Percentiles rank a stretch among this genome's conserved stretches.
Evolutionary conservation across 148 eudicot species (phyloP).

Genomic region (Persicaria tinctoria): DNA sequence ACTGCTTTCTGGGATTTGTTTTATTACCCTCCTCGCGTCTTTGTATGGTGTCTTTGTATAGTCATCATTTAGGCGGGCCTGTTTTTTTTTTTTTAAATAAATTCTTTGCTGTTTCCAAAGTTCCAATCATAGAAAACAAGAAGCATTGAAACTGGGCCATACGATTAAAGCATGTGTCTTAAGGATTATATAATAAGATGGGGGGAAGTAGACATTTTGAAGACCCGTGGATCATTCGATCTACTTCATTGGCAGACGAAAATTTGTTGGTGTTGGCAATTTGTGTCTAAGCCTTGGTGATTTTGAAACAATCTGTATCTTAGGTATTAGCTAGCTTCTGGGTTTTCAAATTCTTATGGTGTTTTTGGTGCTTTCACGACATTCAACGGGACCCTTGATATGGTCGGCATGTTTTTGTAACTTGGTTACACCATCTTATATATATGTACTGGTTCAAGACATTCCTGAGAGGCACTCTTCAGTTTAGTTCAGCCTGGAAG

Average conservation of each 20-base stretch:
- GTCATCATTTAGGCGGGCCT: not conserved
- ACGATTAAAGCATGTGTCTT: not conserved
- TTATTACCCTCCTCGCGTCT: not conserved
- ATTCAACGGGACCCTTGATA: no score
- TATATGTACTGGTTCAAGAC: not conserved
- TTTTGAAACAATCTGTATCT: not conserved
- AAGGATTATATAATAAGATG: not conserved
- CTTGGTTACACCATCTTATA: no score
- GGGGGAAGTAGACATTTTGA: not conserved
- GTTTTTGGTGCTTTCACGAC: not conserved
- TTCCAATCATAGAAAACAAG: not conserved
- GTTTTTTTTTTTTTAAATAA: not conserved
- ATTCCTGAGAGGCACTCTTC: not conserved
- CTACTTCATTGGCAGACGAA: not conserved
- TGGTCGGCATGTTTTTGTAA: no score
- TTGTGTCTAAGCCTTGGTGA: not conserved
- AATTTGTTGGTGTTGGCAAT: not conserved
- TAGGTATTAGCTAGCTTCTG: not conserved
- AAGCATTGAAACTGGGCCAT: not conserved
- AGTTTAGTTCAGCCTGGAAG: not conserved
- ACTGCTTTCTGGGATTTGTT: not conserved
- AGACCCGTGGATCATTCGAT: not conserved
- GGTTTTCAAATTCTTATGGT: not conserved
- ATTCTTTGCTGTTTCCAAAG: not conserved
- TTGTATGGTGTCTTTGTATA: not conserved